Evolutionary conservation across 495 filamentous ascomycete genomes (phyloP).

Genomic region (Darksidea phi): DNA sequence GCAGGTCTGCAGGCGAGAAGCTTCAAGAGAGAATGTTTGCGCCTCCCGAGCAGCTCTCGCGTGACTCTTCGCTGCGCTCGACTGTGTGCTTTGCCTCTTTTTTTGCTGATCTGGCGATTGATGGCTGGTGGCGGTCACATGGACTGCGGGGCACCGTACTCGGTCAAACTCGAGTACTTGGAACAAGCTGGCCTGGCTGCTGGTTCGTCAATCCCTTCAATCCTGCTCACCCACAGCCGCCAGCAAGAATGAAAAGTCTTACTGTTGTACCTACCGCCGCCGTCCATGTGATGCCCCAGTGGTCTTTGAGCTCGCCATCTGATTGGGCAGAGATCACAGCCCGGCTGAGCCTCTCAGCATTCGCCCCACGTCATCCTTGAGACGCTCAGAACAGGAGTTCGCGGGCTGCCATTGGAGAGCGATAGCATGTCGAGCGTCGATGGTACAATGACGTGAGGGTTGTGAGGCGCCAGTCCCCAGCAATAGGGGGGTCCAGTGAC

Average conservation of each 20-base stretch:
- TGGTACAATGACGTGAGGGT: too few species aligned
- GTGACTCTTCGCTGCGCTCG: background rate
- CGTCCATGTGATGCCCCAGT: background rate
- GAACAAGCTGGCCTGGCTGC: too few species aligned
- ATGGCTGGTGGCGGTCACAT: background rate
- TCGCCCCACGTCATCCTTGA: background rate
- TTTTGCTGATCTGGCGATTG: background rate
- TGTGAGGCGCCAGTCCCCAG: too few species aligned
- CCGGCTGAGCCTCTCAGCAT: background rate
- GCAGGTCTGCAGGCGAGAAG: too few species aligned
- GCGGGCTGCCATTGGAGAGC: too few species aligned
- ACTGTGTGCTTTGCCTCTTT: background rate
- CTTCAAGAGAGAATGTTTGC: too few species aligned
- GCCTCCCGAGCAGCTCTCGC: too few species aligned
- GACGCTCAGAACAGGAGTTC: background rate
- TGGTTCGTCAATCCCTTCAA: too few species aligned
- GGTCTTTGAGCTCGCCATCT: background rate
- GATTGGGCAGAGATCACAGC: background rate
- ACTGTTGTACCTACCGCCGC: background rate
- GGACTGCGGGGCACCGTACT: background rate
- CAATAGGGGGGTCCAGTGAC: too few species aligned
- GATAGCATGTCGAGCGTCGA: too few species aligned
- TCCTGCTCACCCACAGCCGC: too few species aligned
- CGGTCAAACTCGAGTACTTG: too few species aligned
- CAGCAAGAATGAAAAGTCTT: background rate